phyloP scores from a whole-genome alignment of 305 asterid genomes.

The Euphrasia arctica region DNA sequence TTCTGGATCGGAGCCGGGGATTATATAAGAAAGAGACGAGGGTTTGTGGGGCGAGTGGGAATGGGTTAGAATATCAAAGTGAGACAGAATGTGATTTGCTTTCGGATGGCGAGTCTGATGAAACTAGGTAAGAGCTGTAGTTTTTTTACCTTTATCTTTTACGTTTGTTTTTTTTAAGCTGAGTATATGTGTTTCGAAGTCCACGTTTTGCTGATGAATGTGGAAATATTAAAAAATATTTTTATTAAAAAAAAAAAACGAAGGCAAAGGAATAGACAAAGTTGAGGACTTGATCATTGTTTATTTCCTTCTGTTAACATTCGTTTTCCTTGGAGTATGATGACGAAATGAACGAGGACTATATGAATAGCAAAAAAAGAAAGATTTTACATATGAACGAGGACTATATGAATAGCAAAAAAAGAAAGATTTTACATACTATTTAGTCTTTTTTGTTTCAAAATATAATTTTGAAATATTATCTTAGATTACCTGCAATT shows the following conservation, averaged over 20 bases:
- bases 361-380: not conserved
- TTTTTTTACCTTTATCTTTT: not conserved
- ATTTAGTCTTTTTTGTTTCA: no score
- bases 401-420: no score
- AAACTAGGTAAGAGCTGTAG: conserved; percentile 27
- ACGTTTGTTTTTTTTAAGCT: not conserved
- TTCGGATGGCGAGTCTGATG: conserved; percentile 69
- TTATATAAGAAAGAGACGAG: conserved; percentile 44
- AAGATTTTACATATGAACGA: no score
- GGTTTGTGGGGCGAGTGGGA: conserved; percentile 21
- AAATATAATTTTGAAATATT: no score
- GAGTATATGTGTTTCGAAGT: not conserved
- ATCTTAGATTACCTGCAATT: conserved; percentile 28
- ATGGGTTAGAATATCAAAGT: conserved; percentile 44
- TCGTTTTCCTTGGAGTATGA: conserved; percentile 32
- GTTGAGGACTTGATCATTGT: not conserved
- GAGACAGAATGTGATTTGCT: conserved; percentile 41
- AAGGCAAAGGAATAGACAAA: not conserved
- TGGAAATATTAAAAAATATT: not conserved
- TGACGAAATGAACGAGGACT: conserved; percentile 30
- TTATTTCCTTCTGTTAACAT: conserved; percentile 21
- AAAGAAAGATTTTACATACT: no score
- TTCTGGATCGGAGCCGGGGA: conserved; percentile 72
- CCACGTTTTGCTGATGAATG: not conserved
- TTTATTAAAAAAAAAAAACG: no score